Conservation (phyloP, 768 basidiomycete genomes). For the Hygrophorus russula region DNA sequence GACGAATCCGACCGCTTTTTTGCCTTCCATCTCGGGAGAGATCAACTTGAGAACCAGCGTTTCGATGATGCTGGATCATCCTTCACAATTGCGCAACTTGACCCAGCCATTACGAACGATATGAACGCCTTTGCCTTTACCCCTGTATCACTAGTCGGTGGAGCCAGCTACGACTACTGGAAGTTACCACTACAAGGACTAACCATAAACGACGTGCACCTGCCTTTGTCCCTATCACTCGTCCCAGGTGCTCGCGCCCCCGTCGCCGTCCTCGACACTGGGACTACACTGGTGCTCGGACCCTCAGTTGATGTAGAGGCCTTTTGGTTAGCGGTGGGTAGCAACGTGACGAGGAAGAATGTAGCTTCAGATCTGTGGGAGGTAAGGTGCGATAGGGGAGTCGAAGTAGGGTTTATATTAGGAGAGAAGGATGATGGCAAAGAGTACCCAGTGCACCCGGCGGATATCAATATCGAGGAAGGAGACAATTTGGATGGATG, state of each 20-base stretch:
- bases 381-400: conserved; percentile 36
- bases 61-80: conserved; percentile 23
- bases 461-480: conserved; percentile 39
- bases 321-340: conserved; percentile 38
- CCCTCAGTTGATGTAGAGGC: conserved; percentile 39
- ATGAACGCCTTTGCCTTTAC: conserved; percentile 22
- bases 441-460: conserved; percentile 38
- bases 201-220: conserved; percentile 28
- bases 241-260: conserved; percentile 27
- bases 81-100: conserved; percentile 42
- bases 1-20: conserved; percentile 32
- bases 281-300: conserved; percentile 46
- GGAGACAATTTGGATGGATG: conserved; percentile 28
- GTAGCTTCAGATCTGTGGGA: conserved; percentile 29
- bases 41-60: conserved; percentile 4
- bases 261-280: conserved; percentile 54
- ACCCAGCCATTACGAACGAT: conserved; percentile 22
- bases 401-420: conserved; percentile 33
- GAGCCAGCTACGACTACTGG: conserved; percentile 41
- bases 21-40: conserved; percentile 36
- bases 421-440: conserved; percentile 21
- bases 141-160: conserved; percentile 26
- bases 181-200: conserved; percentile 38
- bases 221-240: conserved; percentile 34
- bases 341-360: conserved; percentile 22